These are phyloP conservation scores for Grifola frondosa DNA, from an alignment of 1,284 basidiomycete species.

Conservation along the genomic window DNA sequence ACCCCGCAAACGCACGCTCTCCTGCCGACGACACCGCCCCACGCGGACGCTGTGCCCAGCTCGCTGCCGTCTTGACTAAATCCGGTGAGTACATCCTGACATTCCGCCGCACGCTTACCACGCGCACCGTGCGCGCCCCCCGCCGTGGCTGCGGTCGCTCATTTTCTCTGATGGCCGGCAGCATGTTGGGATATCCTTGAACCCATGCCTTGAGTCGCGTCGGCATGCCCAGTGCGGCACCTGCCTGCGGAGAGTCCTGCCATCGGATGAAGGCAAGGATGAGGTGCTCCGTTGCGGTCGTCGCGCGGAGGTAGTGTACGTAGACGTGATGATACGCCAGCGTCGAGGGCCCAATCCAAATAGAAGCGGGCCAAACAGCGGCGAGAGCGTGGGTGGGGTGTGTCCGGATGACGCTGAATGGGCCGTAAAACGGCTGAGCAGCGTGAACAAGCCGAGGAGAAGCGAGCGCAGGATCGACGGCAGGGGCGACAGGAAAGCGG, in stretches of 20 bases:
- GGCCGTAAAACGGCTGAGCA: conserved; percentile 78
- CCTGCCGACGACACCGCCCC: conserved; percentile 25
- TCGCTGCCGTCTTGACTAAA: conserved; percentile 68
- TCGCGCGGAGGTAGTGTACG: conserved; percentile 75
- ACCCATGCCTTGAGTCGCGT: conserved; percentile 84
- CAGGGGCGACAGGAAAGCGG: conserved; percentile 55
- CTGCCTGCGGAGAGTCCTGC: conserved; percentile 51
- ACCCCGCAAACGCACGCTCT: conserved; percentile 47
- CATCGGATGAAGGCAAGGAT: conserved; percentile 82
- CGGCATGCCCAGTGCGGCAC: conserved; percentile 61
- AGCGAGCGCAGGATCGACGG: conserved; percentile 57
- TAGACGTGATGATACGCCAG: conserved; percentile 79
- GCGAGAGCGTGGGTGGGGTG: conserved; percentile 79
- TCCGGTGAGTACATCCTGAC: conserved; percentile 83
- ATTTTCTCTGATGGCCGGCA: conserved; percentile 45
- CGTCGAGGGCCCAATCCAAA: conserved; percentile 72
- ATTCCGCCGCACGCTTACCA: conserved; percentile 73
- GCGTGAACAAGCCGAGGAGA: conserved; percentile 65
- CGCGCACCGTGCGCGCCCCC: conserved; percentile 69
- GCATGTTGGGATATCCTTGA: conserved; percentile 75
- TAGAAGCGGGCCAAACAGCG: conserved; percentile 85
- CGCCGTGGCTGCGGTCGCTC: conserved; percentile 59
- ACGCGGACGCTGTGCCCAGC: conserved; percentile 57
- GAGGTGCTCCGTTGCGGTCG: conserved; percentile 86
- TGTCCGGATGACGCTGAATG: conserved; percentile 80